Percentiles rank a stretch among this genome's conserved stretches.
Conservation (phyloP, 1,284 basidiomycete genomes). For the Puccinia hordei region DNA sequence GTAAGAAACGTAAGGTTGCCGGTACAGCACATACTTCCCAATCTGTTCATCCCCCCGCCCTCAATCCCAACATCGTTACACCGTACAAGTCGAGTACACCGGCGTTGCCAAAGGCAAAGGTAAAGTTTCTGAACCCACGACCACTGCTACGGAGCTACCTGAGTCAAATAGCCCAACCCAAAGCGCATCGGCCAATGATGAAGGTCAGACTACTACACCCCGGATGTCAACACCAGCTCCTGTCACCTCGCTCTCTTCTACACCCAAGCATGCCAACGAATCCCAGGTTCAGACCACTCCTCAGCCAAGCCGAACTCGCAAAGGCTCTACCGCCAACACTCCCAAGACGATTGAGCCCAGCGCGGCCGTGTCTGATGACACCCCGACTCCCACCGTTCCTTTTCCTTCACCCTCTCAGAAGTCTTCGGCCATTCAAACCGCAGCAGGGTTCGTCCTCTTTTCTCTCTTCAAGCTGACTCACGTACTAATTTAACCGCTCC, state of each 20-base stretch:
- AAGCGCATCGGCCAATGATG: neutral
- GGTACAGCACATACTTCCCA: neutral
- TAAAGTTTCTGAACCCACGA: neutral
- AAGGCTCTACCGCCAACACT: conserved; percentile 2
- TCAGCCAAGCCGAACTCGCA: conserved; percentile 38
- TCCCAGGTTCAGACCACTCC: conserved; percentile 11
- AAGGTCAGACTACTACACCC: neutral
- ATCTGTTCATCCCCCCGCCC: neutral
- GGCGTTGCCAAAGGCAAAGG: conserved; percentile 26
- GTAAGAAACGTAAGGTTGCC: conserved; percentile 42
- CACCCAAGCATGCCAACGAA: conserved; percentile 1
- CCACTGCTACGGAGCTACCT: neutral
- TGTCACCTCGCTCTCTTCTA: neutral
- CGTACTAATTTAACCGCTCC: neutral
- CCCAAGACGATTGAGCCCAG: neutral
- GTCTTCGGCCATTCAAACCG: neutral
- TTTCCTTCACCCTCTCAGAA: conserved; percentile 37
- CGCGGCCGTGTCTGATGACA: neutral
- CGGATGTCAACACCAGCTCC: neutral
- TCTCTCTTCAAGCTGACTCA: neutral
- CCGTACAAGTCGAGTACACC: conserved; percentile 50
- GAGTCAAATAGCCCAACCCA: neutral
- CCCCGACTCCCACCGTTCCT: conserved; percentile 4
- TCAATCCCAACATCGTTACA: conserved; percentile 45
- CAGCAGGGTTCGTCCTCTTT: neutral